Percentiles rank a stretch among this genome's conserved stretches.
Conservation (phyloP, 2,329 filamentous ascomycete genomes). For the Onygenales sp. region DNA sequence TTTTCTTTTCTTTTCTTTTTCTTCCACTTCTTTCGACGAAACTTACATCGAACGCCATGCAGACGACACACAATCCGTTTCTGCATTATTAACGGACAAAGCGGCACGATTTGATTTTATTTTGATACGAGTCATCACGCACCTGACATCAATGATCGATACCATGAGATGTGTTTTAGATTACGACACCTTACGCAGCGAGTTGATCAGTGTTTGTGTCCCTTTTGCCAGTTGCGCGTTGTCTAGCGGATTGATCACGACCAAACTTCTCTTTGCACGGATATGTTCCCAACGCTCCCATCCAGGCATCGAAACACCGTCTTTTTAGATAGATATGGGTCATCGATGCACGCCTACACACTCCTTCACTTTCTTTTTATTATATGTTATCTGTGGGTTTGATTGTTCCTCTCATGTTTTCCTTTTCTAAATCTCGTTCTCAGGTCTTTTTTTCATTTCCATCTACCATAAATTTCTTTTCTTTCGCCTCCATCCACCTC, state of each 20-base stretch:
- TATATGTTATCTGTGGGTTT: background rate
- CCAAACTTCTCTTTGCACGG: background rate
- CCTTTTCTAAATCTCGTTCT: background rate
- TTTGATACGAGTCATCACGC: background rate
- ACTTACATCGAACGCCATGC: background rate
- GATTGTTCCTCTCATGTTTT: background rate
- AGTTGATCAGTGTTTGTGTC: constrained; percentile 2
- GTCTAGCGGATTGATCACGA: background rate
- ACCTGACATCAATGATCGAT: constrained; percentile 1
- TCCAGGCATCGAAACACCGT: background rate
- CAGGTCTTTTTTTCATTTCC: background rate
- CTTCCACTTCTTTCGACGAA: background rate
- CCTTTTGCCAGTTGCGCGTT: background rate
- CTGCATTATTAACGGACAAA: background rate
- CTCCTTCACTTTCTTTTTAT: background rate
- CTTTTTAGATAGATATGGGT: background rate
- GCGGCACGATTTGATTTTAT: background rate
- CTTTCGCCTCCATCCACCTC: background rate
- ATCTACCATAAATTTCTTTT: background rate
- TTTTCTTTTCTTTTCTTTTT: background rate
- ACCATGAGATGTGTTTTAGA: background rate
- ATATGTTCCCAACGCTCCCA: background rate
- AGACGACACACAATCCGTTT: background rate
- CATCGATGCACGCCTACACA: background rate
- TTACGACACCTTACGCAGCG: constrained; percentile 7